Percentiles rank a stretch among this genome's conserved stretches.
Conservation (phyloP, 2,329 filamentous ascomycete genomes). For the Neonectria magnoliae region DNA sequence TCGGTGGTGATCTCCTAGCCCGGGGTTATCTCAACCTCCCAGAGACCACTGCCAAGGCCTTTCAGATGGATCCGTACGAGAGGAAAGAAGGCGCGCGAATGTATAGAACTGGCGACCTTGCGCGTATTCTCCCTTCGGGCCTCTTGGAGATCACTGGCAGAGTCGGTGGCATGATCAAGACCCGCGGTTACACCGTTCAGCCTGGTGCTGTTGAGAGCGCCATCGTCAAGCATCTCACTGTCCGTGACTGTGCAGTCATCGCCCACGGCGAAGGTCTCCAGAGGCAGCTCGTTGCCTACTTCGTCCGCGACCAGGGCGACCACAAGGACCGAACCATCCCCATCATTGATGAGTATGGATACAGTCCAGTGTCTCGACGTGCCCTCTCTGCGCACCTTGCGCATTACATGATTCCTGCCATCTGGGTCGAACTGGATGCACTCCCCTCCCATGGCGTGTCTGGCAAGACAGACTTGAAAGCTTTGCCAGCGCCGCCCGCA, state of each 20-base stretch:
- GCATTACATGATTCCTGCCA: slow-evolving; percentile 83
- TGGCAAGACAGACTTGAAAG: slow-evolving; percentile 80
- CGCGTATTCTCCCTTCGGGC: slow-evolving; percentile 72
- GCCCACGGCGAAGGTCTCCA: slow-evolving; percentile 81
- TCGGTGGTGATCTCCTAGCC: slow-evolving; percentile 78
- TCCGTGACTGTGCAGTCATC: slow-evolving; percentile 76
- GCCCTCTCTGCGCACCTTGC: slow-evolving; percentile 74
- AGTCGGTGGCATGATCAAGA: slow-evolving; percentile 83
- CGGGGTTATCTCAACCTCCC: slow-evolving; percentile 83
- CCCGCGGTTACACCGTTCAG: slow-evolving; percentile 81
- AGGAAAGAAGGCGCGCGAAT: slow-evolving; percentile 69
- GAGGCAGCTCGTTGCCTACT: slow-evolving; percentile 78
- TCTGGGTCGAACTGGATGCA: slow-evolving; percentile 78
- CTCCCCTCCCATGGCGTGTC: slow-evolving; percentile 82
- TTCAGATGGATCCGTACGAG: slow-evolving; percentile 73
- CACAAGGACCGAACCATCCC: slow-evolving; percentile 67
- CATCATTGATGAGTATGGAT: slow-evolving; percentile 75
- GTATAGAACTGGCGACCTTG: slow-evolving; percentile 80
- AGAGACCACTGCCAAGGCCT: slow-evolving; percentile 79
- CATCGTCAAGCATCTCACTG: slow-evolving; percentile 75
- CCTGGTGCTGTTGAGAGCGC: slow-evolving; percentile 80
- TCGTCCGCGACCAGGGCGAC: slow-evolving; percentile 73
- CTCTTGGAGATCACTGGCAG: slow-evolving; percentile 80
- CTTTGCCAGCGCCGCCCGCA: slow-evolving; percentile 71
- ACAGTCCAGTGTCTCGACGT: slow-evolving; percentile 75